phyloP scores from a whole-genome alignment of 768 basidiomycete species.

The Scleroderma citrinum region DNA sequence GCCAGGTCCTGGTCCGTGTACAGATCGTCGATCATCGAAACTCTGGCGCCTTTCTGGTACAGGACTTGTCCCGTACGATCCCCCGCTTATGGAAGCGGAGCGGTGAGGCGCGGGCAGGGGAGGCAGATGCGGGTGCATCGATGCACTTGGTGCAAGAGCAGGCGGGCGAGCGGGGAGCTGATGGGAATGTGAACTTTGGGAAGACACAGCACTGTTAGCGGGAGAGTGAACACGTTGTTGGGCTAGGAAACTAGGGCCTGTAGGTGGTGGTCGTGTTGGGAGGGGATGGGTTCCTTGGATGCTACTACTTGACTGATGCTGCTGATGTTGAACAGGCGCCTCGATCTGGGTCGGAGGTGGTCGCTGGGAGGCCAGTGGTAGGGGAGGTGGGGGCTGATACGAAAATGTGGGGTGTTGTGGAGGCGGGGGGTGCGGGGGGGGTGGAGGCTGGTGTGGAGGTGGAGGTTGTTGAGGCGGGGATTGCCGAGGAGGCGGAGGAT shows the following conservation, averaged over 20 bases:
- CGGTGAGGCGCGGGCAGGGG: neutral
- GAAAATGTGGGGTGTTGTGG: neutral
- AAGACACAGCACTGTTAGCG: neutral
- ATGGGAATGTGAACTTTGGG: neutral
- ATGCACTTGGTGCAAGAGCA: neutral
- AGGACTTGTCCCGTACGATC: no score
- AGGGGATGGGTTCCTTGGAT: neutral
- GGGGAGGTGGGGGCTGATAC: neutral
- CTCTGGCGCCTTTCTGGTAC: neutral
- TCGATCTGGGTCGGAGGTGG: neutral
- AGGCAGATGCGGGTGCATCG: neutral
- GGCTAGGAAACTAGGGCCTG: neutral
- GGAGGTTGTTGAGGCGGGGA: neutral
- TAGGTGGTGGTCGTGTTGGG: neutral
- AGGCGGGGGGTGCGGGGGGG: neutral
- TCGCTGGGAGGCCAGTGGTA: neutral
- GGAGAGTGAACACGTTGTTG: neutral
- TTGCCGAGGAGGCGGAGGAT: neutral
- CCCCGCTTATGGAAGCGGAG: neutral
- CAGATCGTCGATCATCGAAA: neutral
- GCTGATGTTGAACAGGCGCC: neutral
- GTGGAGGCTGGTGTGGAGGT: neutral
- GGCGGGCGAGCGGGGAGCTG: neutral
- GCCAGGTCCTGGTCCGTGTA: no score
- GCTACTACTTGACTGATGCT: neutral